Evolutionary conservation across 495 filamentous ascomycete genomes (phyloP), one percentile per base, ranked within the genome.

Genomic region (Echria macrotheca): DNA sequence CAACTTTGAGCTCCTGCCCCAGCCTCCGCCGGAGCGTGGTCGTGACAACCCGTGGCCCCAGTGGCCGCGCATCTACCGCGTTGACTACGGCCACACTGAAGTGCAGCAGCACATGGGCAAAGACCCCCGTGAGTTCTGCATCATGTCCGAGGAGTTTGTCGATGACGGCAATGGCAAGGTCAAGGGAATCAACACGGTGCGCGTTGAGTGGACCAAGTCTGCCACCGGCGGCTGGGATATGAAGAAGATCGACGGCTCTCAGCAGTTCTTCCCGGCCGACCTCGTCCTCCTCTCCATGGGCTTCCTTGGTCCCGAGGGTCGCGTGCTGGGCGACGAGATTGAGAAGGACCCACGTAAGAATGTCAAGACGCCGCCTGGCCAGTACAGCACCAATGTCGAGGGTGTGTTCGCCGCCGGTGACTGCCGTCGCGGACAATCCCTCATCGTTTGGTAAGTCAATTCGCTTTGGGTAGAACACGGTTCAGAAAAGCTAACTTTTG

Each of bases 41-140:
- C 82, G 86, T 52, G 93, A 97, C 70, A 99, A 99, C 77, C 93
- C 93, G 41, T 99, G 93, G 93, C 93, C 93, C 0, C 94, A 97
- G 71, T 99, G 93, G 93, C 93, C 93, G 18, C 87, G 91, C 60
- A 93, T 99, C 69, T 97, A 97, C 78, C 89, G 93, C 61, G 84
- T 97, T 37, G 93, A 99, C 67, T 99, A 99, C 59, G 93, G 93
- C 40, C 93, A 99, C 75, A 81, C 84, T 2, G 93, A 99, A 64
- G 93, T 99, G 52, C 90, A 93, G 69, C 91, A 94, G 50, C 93
- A 96, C 70, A 89, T 91, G 79, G 93, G 94, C 69, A 90, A 91
- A 65, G 93, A 99, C 61, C 93, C 93, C 33, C 89, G 93, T 54
- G 93, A 99, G 73, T 99, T 85, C 77, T 96, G 93, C 74, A 88